A percentile compares a stretch with the other conserved stretches of the same genome.
phyloP scores from a whole-genome alignment of 2,329 filamentous ascomycete species.

The Domatiomyces catenatus region DNA sequence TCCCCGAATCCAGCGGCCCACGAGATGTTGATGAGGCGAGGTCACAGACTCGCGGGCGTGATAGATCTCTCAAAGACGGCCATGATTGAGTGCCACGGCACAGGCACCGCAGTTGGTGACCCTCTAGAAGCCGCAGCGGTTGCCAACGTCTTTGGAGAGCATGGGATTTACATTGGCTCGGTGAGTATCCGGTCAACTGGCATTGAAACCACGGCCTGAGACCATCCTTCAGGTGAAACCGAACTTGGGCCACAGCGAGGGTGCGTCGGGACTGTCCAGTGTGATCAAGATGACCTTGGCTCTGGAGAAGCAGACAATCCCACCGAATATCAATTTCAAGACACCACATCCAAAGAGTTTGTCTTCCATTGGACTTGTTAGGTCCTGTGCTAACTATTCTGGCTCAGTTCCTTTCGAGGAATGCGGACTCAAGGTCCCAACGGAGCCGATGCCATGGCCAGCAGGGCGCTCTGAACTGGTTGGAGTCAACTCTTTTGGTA shows the following conservation, averaged over 20 bases:
- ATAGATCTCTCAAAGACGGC: constrained; percentile 2
- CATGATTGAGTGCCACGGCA: constrained; percentile 20
- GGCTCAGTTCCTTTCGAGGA: not conserved
- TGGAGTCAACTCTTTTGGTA: constrained; percentile 12
- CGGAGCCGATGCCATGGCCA: constrained; percentile 4
- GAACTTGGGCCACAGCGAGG: constrained; percentile 8
- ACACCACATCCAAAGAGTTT: constrained; percentile 19
- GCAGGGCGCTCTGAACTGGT: constrained; percentile 1
- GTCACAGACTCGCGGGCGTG: constrained; percentile 15
- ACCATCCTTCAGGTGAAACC: not conserved
- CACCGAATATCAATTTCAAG: constrained; percentile 28
- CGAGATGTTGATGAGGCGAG: constrained; percentile 1
- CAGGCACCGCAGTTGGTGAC: constrained; percentile 16
- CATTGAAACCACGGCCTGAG: no score
- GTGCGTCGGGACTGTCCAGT: constrained; percentile 3
- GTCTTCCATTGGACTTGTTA: no score
- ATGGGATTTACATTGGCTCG: constrained; percentile 2
- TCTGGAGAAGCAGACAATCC: constrained; percentile 5
- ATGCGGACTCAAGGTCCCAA: constrained; percentile 1
- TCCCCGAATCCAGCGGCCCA: constrained; percentile 1
- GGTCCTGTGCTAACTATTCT: no score
- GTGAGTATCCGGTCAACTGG: not conserved
- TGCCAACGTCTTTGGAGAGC: not conserved
- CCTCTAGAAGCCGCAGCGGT: constrained; percentile 15
- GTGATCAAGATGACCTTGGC: constrained; percentile 7